Evolutionary conservation across 768 basidiomycete genomes (phyloP).

Genomic region (Clitopilus hobsonii): DNA sequence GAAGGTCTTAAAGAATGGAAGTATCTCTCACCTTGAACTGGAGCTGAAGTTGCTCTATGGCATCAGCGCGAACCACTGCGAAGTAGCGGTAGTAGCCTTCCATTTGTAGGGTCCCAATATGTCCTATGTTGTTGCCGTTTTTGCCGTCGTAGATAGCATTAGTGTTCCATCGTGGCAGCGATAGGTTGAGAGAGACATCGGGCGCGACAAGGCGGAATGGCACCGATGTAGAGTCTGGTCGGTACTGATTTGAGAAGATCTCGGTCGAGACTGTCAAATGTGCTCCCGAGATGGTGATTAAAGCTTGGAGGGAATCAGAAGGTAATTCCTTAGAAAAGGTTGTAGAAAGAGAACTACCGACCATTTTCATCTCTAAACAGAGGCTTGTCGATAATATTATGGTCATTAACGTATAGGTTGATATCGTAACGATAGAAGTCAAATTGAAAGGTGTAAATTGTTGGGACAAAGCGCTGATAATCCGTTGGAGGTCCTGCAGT

Average conservation of each 20-base stretch:
- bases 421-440: slow-evolving; percentile 73
- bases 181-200: slow-evolving; percentile 53
- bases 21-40: slow-evolving; percentile 48
- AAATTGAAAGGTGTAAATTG: slow-evolving; percentile 66
- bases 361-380: slow-evolving; percentile 80
- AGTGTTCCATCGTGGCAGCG: slow-evolving; percentile 88
- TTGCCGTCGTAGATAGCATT: slow-evolving; percentile 63
- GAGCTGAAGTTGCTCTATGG: slow-evolving; percentile 76
- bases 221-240: slow-evolving; percentile 63
- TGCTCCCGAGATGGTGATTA: slow-evolving; percentile 63
- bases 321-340: background rate
- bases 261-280: slow-evolving; percentile 43
- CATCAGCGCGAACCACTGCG: slow-evolving; percentile 57
- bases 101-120: slow-evolving; percentile 49
- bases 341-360: slow-evolving; percentile 22
- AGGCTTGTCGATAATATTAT: slow-evolving; percentile 94
- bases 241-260: slow-evolving; percentile 69
- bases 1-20: background rate
- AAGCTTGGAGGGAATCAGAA: slow-evolving; percentile 39
- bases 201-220: slow-evolving; percentile 61
- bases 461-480: slow-evolving; percentile 81
- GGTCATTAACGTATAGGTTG: slow-evolving; percentile 87
- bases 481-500: slow-evolving; percentile 75
- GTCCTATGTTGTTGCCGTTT: slow-evolving; percentile 58
- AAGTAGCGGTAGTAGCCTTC: slow-evolving; percentile 75